Evolutionary conservation across 1,284 basidiomycete genomes (phyloP), one percentile per base, ranked within the genome.

Genomic region (Microbotryum lychnidis-dioicae): DNA sequence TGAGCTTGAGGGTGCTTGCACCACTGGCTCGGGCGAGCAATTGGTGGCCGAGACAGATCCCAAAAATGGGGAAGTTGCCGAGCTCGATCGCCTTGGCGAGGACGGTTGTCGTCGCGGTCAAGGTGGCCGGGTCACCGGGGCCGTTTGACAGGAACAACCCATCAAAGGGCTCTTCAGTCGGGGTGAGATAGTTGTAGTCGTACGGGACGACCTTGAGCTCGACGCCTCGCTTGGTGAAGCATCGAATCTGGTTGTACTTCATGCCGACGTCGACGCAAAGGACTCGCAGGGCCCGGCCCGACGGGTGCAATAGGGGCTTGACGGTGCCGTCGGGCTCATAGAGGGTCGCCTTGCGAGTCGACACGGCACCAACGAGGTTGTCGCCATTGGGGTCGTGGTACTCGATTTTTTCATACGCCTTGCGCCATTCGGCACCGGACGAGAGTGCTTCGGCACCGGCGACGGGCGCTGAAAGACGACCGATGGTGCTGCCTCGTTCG

Each of bases 181-280:
- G 78, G n/a, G 82, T 74, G 51, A 89, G 79, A 75, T 97, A 91
- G 77, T 98, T 87, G 75, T 96, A 88, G 75, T 98, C 82, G 92
- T 93, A 98, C 47, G 96, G 94, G 5, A 98, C 90, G 58, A 97
- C 91, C 78, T 97, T 96, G 75, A 98, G 81, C 76, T 98, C 91
- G 56, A 97, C 84, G 58, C 96, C 94, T 53, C 96, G 88, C 58
- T 85, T 82, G 56, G 84, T 86, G 79, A 99, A 97, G 80, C 94
- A 99, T 52, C 96, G 84, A 71, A 98, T 94, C 77, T 98, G 96
- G 78, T 98, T 98, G 79, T 87, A 94, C 79, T 99, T 99, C 89
- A 98, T 97, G 50, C 96, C 96, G 58, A 98, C 93, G 76, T 99
- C 96, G 61, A 98, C 79, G 6, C 91, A 91, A 25, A 98, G 74